A percentile compares a stretch with the other conserved stretches of the same genome.
Evolutionary conservation across 768 basidiomycete genomes (phyloP).

Genomic region (Suillus cothurnatus): DNA sequence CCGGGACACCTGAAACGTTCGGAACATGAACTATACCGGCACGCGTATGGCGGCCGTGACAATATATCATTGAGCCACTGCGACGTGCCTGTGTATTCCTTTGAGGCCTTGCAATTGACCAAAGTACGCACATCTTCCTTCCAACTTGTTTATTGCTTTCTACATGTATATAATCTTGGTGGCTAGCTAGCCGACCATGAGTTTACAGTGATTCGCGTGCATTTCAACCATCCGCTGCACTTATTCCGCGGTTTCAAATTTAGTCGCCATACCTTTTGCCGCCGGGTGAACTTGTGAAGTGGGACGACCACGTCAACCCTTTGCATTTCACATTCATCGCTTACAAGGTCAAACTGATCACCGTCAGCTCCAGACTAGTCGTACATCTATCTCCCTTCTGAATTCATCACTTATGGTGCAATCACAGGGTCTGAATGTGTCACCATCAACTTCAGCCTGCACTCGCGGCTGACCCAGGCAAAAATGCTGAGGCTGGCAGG

Average conservation of each 20-base stretch:
- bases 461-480: too few species aligned
- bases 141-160: neutral
- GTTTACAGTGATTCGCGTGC: neutral
- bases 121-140: neutral
- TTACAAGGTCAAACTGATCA: neutral
- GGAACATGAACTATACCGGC: neutral
- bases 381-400: too few species aligned
- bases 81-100: neutral
- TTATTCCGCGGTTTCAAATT: neutral
- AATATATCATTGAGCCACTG: neutral
- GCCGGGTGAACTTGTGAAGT: neutral
- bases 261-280: neutral
- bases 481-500: too few species aligned
- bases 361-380: too few species aligned
- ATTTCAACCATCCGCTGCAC: neutral
- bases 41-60: neutral
- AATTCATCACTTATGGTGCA: too few species aligned
- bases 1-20: too few species aligned
- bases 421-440: too few species aligned
- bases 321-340: neutral
- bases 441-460: too few species aligned
- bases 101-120: neutral
- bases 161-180: neutral
- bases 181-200: neutral
- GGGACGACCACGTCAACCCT: neutral